Percentiles rank a stretch among this genome's conserved stretches.
These are phyloP conservation scores for Babesia sp. DNA, from an alignment of 169 alveolate genomes.

Conservation along the genomic window DNA sequence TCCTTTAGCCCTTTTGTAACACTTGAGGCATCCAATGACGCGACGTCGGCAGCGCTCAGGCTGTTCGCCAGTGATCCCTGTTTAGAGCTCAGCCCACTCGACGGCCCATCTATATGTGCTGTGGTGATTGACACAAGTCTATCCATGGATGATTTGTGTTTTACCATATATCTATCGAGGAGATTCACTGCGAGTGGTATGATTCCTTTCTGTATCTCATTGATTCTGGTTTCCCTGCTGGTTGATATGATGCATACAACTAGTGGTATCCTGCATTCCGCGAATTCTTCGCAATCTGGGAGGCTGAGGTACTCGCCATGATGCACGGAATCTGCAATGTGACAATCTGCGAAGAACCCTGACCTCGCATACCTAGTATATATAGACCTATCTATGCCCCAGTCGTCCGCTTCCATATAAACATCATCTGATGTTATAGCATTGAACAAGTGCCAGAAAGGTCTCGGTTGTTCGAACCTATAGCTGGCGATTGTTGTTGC, in stretches of 20 bases:
- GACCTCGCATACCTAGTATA: slow-evolving; percentile 61
- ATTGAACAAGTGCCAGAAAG: slow-evolving; percentile 23
- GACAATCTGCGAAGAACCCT: slow-evolving; percentile 66
- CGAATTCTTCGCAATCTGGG: slow-evolving; percentile 35
- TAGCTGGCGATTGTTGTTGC: not conserved
- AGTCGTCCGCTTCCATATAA: slow-evolving; percentile 30
- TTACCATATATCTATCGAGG: slow-evolving; percentile 49
- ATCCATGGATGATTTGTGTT: slow-evolving; percentile 26
- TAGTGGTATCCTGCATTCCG: slow-evolving; percentile 62
- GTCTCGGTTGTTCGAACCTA: slow-evolving; percentile 34
- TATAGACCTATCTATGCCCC: slow-evolving; percentile 68
- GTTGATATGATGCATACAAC: slow-evolving; percentile 57
- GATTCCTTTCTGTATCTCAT: slow-evolving; percentile 55
- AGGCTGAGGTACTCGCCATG: slow-evolving; percentile 49
- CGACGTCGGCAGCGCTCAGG: slow-evolving; percentile 1
- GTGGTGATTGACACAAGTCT: slow-evolving; percentile 17
- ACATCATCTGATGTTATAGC: slow-evolving; percentile 43
- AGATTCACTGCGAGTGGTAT: slow-evolving; percentile 58
- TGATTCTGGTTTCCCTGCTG: slow-evolving; percentile 30
- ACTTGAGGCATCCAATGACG: slow-evolving; percentile 2
- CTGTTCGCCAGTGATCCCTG: slow-evolving; percentile 18
- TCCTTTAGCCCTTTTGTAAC: slow-evolving; percentile 8
- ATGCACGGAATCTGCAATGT: slow-evolving; percentile 54
- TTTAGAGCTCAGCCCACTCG: slow-evolving; percentile 5
- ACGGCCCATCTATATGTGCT: not conserved